Base-by-base conservation (phyloP, 2,329 filamentous ascomycete genomes). In the Aspergillus pseudoviridinutans region DNA sequence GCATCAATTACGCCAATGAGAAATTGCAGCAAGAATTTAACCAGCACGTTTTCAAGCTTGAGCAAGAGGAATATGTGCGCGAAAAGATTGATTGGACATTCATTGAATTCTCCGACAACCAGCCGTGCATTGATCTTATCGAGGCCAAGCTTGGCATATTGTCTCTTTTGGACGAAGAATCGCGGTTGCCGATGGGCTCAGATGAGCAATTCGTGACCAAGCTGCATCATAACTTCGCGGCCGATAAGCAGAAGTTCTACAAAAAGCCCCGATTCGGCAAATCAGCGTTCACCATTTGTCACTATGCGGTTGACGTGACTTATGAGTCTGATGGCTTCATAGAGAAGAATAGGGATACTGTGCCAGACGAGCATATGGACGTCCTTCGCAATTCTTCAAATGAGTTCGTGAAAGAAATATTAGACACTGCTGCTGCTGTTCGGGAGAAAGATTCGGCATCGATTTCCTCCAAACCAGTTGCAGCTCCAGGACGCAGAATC, bases 1-100 rank as follows among this genome's bases (percentile, higher is more conserved):
- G 94, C 78, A 99, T 99, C 84, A 99, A 99, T 78, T 99, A 99
- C 71, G 94, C 94, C 77, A 99, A 99, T 76, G 94, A 99, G 78
- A 99, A 99, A 78, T 81, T 99, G 55, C 94, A 99, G 74, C 94
- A 99, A 74, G 93, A 97, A 74, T 99, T 99, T 82, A 99, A 99
- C 77, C 91, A 95, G 73, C 94, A 99, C 71, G 94, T 99, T 38
- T 99, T 99, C 84, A 97, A 97, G 76, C 84, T 99, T 24, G 94
- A 99, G 75, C 94, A 99, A 74, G 94, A 99, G 73, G 94, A 99
- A 76, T 99, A 99, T 72, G 84, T 97, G 44, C 87, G 88, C 55
- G 94, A 99, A 77, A 83, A 97, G 78, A 99, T 99, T 64, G 92
- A 97, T 77, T 99, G 94, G 94, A 97, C 90, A 9, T 99, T 99